Base-by-base conservation (phyloP, 148 eudicot genomes). In the Rheum nobile region DNA sequence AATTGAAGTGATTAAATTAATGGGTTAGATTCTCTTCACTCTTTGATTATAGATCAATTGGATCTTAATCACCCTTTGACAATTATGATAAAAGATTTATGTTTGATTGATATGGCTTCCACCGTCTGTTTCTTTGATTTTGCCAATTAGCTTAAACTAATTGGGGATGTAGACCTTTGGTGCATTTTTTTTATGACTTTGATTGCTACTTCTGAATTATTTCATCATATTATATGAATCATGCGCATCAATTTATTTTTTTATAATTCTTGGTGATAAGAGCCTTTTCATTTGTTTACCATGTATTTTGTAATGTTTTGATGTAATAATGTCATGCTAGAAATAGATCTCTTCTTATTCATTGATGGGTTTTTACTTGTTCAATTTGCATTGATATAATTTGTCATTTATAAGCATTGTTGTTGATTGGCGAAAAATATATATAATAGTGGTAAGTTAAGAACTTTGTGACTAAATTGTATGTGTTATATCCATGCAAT, bases 51-150 rank as follows among this genome's bases (percentile, higher is more conserved):
- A 65, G 67, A 59, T 54, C 59, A 54, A 54, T 21, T 54, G 59
- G 65, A 57, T 65, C 70, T 65, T 65, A 65, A 65, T 14, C 70
- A 65, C 70, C 70, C 68, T 31, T 65, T 65, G 70, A 31, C 70
- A 65, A 65, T 65, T 65, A 65, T 65, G 39, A 65, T 4, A 2
- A 28, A 65, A 65, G 70, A 65, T 65, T 65, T 63, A 32, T 17
- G 38, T 65, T 65, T 65, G 70, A 31, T 65, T 65, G 67, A 59
- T 59, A 31, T 65, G 70, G 39, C 70, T 65, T 39, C 70, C 70
- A 65, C 70, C 70, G 70, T 32, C 70, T 65, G 70, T 65, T 65
- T 65, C 34, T 29, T 14, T 29, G 67, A 59, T 59, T 28, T 59
- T 10, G 34, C 17, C 67, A 59, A 24, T 59, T 22, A 9, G 14